Percentiles rank a stretch among this genome's conserved stretches.
phyloP scores from a whole-genome alignment of 2,329 filamentous ascomycete species.

The Teratosphaeria pseudoeucalypti region DNA sequence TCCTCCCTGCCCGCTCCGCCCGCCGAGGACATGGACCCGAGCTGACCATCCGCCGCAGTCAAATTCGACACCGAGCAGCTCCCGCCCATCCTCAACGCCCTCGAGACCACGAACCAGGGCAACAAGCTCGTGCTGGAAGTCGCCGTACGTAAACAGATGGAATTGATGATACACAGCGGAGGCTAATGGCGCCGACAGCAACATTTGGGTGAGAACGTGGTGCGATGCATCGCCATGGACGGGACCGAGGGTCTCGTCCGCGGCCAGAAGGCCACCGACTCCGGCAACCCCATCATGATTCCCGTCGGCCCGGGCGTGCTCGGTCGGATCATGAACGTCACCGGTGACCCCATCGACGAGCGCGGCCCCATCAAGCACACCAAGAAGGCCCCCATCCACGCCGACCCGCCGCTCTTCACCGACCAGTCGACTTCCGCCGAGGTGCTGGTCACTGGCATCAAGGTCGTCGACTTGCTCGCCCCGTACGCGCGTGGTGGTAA shows the following conservation, averaged over 20 bases:
- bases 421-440: constrained; percentile 96
- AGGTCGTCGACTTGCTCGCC: constrained; percentile 98
- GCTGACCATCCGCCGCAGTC: constrained; percentile 46
- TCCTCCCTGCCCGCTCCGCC: constrained; percentile 1
- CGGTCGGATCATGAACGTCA: constrained; percentile 99
- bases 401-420: constrained; percentile 81
- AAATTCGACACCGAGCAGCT: constrained; percentile 95
- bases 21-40: constrained; percentile 14
- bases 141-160: constrained; percentile 54
- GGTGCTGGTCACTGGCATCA: constrained; percentile 98
- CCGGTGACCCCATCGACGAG: constrained; percentile 99
- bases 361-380: constrained; percentile 92
- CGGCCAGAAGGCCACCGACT: constrained; percentile 75
- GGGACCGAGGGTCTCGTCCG: constrained; percentile 99
- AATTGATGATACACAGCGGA: constrained; percentile 6
- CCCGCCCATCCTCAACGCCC: constrained; percentile 92
- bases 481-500: constrained; percentile 99
- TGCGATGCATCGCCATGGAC: constrained; percentile 99
- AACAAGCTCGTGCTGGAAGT: constrained; percentile 95
- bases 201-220: constrained; percentile 99
- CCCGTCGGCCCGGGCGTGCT: constrained; percentile 89
- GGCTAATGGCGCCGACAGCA: constrained; percentile 50
- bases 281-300: constrained; percentile 89
- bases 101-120: constrained; percentile 82
- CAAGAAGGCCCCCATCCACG: constrained; percentile 84